phyloP scores from a whole-genome alignment of 495 filamentous ascomycete genomes.

The Podospora sp. region DNA sequence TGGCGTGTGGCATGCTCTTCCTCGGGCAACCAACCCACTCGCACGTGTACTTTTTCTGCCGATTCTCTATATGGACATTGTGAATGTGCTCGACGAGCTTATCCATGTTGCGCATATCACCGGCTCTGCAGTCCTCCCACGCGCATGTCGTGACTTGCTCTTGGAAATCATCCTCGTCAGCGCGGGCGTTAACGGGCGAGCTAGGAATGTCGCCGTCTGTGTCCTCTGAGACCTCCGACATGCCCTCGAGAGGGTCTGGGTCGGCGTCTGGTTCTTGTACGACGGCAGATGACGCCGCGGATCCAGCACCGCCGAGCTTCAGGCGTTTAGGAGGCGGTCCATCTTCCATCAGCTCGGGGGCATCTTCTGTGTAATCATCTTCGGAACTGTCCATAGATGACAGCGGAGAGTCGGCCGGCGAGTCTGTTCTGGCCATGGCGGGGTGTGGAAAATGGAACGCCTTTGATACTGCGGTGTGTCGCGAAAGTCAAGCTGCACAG shows the following conservation, averaged over 20 bases:
- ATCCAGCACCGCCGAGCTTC: slow-evolving; percentile 46
- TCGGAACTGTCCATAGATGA: slow-evolving; percentile 50
- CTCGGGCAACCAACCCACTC: slow-evolving; percentile 89
- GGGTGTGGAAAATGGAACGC: slow-evolving; percentile 1
- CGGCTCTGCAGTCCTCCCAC: slow-evolving; percentile 83
- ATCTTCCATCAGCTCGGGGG: slow-evolving; percentile 41
- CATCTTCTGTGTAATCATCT: slow-evolving; percentile 52
- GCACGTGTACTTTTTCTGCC: slow-evolving; percentile 76
- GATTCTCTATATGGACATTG: slow-evolving; percentile 83
- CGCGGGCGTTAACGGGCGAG: slow-evolving; percentile 62
- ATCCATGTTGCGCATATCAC: slow-evolving; percentile 91
- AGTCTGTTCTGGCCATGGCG: slow-evolving; percentile 36
- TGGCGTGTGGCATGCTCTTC: slow-evolving; percentile 89
- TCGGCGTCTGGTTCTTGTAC: slow-evolving; percentile 45
- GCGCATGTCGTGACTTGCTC: slow-evolving; percentile 89
- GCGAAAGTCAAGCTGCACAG: too few relatives aligned
- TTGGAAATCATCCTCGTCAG: slow-evolving; percentile 78
- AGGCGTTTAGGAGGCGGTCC: slow-evolving; percentile 55
- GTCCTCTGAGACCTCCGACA: slow-evolving; percentile 78
- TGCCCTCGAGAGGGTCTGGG: slow-evolving; percentile 42
- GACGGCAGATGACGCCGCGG: slow-evolving; percentile 50
- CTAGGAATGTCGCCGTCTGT: slow-evolving; percentile 82
- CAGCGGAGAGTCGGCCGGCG: slow-evolving; percentile 40
- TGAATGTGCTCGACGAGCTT: slow-evolving; percentile 90
- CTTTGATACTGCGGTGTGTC: not conserved